These are phyloP conservation scores for Calonectria montana DNA, from an alignment of 2,329 filamentous ascomycete species.

Conservation along the genomic window DNA sequence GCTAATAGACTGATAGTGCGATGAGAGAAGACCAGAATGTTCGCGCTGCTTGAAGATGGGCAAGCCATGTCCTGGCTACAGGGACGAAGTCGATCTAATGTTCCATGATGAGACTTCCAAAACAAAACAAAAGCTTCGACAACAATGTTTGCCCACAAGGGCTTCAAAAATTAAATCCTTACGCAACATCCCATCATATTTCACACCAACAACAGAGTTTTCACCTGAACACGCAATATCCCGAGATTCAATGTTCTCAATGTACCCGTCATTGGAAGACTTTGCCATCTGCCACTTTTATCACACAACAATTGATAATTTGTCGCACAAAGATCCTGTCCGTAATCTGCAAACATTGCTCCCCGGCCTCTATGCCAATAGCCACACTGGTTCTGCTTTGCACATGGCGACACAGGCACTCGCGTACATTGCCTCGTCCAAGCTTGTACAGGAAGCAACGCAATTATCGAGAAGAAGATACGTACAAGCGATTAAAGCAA, in stretches of 20 bases:
- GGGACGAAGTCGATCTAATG: constrained; percentile 14
- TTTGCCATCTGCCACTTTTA: constrained; percentile 21
- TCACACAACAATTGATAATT: constrained; percentile 12
- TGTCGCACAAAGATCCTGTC: constrained; percentile 17
- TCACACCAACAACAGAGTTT: background rate
- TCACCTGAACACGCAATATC: background rate
- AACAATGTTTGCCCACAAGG: background rate
- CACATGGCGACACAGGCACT: constrained; percentile 23
- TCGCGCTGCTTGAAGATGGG: constrained; percentile 21
- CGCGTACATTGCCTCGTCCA: constrained; percentile 16
- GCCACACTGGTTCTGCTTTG: constrained; percentile 14
- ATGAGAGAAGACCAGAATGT: constrained; percentile 22
- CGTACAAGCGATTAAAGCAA: constrained; percentile 9
- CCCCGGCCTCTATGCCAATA: constrained; percentile 10
- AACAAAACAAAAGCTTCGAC: background rate
- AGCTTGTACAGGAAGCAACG: background rate
- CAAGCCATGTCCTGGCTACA: constrained; percentile 18
- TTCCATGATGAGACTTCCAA: constrained; percentile 18
- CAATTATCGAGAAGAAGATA: constrained; percentile 15
- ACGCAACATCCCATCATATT: background rate
- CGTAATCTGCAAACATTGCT: constrained; percentile 15
- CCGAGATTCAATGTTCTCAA: background rate
- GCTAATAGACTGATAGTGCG: constrained; percentile 9
- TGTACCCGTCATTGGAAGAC: constrained; percentile 11
- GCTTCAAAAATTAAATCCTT: background rate